Base-by-base conservation (phyloP, 305 asterid genomes). In the Solanum hybrid region DNA sequence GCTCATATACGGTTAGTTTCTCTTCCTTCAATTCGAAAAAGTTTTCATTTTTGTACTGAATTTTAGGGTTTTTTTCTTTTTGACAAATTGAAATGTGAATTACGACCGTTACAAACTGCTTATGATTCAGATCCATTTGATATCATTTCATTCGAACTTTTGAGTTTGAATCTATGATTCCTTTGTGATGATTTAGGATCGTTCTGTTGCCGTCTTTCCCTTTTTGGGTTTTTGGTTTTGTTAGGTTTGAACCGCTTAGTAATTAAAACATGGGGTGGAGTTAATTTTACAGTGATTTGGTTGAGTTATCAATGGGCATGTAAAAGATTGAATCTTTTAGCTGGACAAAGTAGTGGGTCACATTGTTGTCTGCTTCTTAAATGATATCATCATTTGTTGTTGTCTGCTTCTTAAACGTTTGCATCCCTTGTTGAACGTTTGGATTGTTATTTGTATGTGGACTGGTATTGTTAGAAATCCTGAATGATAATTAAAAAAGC, bases 51-150 rank as follows among this genome's bases (percentile, higher is more conserved):
- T 71, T 89, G 29, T 2, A 10, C 84, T 83, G 89, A 75, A 75
- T 42, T 88, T 61, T 88, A 77, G 86, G 78, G 22, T 24, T 88
- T 88, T 26, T 71, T 22, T 75, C 31, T 71, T 29, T 29, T 11
- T 34, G 24, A 34, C 71, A 26, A 71, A 76, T 87, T 42, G 37
- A 11, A 76, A 76, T 51, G 90, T 46, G 29, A 88, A 88, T 51
- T 77, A 51, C 8, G 87, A 77, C 74, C 57, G 51, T 77, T 77
- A 12, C 35, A 18, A 33, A 24, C 29, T 0, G 22, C 28, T 46
- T 20, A 18, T 77, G 87, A 22, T 88, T 77, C 77, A 73, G 90
- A 88, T 88, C 90, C 90, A 88, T 77, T 35, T 24, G 12, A 31
- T 8, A 26, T n/a, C 6, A 20, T 4, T 36, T 40, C 33, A 6